phyloP scores from a whole-genome alignment of 306 rosid genomes.

The Ziziphus jujuba region DNA sequence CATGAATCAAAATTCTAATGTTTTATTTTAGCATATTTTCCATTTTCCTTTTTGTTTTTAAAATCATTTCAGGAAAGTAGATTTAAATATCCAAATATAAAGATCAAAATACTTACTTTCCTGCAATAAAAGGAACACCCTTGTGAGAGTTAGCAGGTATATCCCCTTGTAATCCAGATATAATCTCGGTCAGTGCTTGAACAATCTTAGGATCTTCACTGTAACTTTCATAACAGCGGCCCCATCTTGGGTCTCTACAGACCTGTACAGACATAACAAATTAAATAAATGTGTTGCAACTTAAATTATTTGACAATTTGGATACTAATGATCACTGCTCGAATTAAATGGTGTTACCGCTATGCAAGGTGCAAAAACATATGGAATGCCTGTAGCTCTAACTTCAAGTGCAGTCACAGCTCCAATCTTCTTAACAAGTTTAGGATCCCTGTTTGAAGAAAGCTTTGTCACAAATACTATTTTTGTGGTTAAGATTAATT shows the following conservation, averaged over 20 bases:
- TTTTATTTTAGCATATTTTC: neutral
- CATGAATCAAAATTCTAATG: neutral
- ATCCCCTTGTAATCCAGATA: constrained; percentile 42
- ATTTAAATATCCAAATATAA: neutral
- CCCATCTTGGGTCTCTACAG: constrained; percentile 52
- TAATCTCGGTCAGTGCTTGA: constrained; percentile 36
- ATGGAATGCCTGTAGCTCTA: constrained; percentile 45
- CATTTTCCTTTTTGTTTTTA: neutral
- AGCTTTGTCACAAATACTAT: neutral
- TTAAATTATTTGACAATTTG: neutral
- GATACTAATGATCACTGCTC: neutral
- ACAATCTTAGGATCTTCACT: constrained; percentile 35
- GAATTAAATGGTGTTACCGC: constrained; percentile 24
- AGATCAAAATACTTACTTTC: constrained; percentile 30
- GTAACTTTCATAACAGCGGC: constrained; percentile 44
- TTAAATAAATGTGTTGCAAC: neutral
- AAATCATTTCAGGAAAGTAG: neutral
- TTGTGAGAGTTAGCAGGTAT: constrained; percentile 30
- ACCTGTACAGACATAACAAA: constrained; percentile 19
- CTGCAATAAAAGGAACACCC: constrained; percentile 33
- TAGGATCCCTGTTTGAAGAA: constrained; percentile 26
- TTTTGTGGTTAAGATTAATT: no score
- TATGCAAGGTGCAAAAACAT: constrained; percentile 39
- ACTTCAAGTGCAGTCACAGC: constrained; percentile 42
- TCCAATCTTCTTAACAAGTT: constrained; percentile 36